phyloP scores from a whole-genome alignment of 2,329 filamentous ascomycete genomes.

The Mariannaea elegans region DNA sequence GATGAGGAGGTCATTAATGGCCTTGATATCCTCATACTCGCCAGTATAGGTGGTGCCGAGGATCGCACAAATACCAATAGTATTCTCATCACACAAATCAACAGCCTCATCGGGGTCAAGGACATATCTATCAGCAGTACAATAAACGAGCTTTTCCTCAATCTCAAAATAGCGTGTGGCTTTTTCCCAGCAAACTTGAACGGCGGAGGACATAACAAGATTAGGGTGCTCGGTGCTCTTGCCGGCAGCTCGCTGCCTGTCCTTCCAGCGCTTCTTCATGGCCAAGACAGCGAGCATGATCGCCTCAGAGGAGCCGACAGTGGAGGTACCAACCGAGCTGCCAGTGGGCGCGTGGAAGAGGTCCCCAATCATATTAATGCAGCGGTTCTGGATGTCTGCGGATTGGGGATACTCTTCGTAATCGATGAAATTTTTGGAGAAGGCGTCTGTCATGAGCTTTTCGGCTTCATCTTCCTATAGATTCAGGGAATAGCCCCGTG shows the following conservation, averaged over 20 bases:
- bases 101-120: conserved; percentile 71
- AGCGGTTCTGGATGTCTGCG: conserved; percentile 89
- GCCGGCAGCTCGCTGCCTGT: conserved; percentile 82
- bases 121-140: conserved; percentile 67
- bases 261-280: conserved; percentile 96
- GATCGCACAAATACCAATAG: conserved; percentile 92
- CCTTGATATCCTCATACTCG: conserved; percentile 93
- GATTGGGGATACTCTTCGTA: conserved; percentile 86
- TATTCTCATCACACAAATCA: conserved; percentile 70
- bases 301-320: conserved; percentile 88
- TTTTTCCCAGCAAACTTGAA: conserved; percentile 98
- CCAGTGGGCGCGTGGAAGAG: conserved; percentile 83
- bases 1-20: conserved; percentile 85
- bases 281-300: conserved; percentile 85
- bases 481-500: no score
- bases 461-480: conserved; percentile 88
- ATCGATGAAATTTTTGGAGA: conserved; percentile 95
- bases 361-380: conserved; percentile 88
- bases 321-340: conserved; percentile 84
- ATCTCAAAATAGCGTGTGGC: conserved; percentile 89
- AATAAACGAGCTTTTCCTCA: conserved; percentile 83
- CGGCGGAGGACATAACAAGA: conserved; percentile 94
- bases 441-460: conserved; percentile 91
- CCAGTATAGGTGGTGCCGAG: conserved; percentile 95
- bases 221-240: conserved; percentile 85